Base-by-base conservation (phyloP, 345 rosid species). In the Euclidium syriacum region DNA sequence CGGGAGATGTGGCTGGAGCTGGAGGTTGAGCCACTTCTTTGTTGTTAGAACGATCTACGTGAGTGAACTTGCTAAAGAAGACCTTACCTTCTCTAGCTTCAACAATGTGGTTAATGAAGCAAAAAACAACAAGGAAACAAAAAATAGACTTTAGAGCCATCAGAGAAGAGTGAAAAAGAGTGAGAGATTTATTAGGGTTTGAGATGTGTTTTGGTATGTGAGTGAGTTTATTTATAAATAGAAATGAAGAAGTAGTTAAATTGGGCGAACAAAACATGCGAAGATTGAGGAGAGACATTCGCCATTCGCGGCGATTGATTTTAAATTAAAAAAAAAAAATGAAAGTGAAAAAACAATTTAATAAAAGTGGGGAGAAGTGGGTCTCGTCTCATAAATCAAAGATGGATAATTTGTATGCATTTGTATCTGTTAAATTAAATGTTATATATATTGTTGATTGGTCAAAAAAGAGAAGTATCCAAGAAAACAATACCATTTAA, bases 41-140 rank as follows among this genome's bases (percentile, higher is more conserved):
- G 26, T 43, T 47, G 34, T 34, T 47, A 7, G 52, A 22, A 19
- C 44, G 59, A 54, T 55, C 68, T 24, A 49, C n/a, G 46, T 61
- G 81, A 12, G 75, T 75, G 70, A 79, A 70, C 79, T 81, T 86
- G 74, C 76, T 78, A 54, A 86, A 86, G 75, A 86, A 80, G 49
- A 71, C 27, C 68, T 58, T 75, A 67, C 85, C 80, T 57, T 80
- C 81, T 64, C 88, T 84, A 7, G 79, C 87, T 19, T 82, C 78
- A 55, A 72, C 70, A 50, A 33, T 70, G 15, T 63, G 44, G 26
- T 35, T 22, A 43, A 68, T 36, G 39, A 68, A 58, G 57, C 75
- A 58, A 30, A 70, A 36, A 24, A 58, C 11, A 33, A 72, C 49
- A 40, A 67, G 52, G 67, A 66, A 46, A 55, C 54, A 73, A 54